Conservation (phyloP, 176 grass and related monocot genomes). For the Raddia guianensis region DNA sequence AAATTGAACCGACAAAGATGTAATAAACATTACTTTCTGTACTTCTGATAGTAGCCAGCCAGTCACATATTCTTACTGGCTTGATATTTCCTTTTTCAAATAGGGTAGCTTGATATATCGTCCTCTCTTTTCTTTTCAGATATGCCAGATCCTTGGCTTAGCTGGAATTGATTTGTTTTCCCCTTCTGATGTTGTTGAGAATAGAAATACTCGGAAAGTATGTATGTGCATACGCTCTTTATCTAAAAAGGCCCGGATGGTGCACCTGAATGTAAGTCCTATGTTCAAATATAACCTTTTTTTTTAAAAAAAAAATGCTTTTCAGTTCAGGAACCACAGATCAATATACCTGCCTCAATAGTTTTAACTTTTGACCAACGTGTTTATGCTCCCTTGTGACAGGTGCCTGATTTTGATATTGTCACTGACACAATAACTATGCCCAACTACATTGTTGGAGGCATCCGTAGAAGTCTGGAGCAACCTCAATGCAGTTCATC, state of each 20-base stretch:
- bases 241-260: conserved; percentile 66
- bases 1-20: not conserved
- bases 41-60: not conserved
- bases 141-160: conserved; percentile 88
- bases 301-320: not conserved
- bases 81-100: conserved; percentile 16
- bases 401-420: conserved; percentile 95
- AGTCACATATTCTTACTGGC: not conserved
- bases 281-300: conserved; percentile 4
- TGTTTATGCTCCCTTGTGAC: conserved; percentile 25
- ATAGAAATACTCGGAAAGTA: conserved; percentile 79
- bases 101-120: conserved; percentile 12
- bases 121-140: conserved; percentile 49
- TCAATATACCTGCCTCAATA: not conserved
- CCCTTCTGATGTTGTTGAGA: conserved; percentile 88
- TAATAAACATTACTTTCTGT: conserved; percentile 7
- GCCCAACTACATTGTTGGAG: conserved; percentile 88
- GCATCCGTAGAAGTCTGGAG: conserved; percentile 71
- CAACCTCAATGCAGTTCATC: conserved; percentile 70
- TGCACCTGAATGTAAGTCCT: conserved; percentile 66
- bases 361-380: not conserved
- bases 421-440: conserved; percentile 90
- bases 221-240: conserved; percentile 90
- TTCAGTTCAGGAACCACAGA: not conserved
- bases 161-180: conserved; percentile 87